Percentiles rank a stretch among this genome's conserved stretches.
Evolutionary conservation across 164 flowering plant species (phyloP).

Genomic region (Platanus orientalis): DNA sequence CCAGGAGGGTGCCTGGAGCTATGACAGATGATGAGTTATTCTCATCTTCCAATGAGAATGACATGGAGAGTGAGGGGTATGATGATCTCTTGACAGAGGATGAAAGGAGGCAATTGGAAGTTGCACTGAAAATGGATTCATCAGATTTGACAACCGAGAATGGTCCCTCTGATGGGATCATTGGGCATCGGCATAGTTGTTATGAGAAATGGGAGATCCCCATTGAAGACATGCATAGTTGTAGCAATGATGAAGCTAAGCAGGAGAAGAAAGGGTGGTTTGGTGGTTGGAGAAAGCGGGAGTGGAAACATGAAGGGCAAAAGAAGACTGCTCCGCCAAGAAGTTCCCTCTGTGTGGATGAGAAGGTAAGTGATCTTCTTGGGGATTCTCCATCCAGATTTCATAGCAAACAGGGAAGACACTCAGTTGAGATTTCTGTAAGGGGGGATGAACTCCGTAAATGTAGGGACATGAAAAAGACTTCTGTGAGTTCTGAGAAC

Average conservation of each 20-base stretch:
- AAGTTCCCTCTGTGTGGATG: conserved; percentile 72
- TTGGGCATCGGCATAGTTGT: conserved; percentile 72
- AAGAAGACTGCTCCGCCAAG: conserved; percentile 61
- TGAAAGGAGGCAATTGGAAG: conserved; percentile 77
- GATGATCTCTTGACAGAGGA: conserved; percentile 72
- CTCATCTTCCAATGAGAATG: conserved; percentile 57
- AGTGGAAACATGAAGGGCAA: conserved; percentile 41
- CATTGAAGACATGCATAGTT: conserved; percentile 45
- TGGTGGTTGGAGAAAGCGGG: conserved; percentile 76
- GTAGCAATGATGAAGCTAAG: conserved; percentile 48
- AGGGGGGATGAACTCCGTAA: conserved; percentile 54
- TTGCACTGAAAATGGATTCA: conserved; percentile 71
- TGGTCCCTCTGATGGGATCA: conserved; percentile 31
- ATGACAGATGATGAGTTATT: conserved; percentile 79
- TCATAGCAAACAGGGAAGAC: conserved; percentile 65
- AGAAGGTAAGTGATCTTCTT: conserved; percentile 72
- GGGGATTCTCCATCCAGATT: conserved; percentile 59
- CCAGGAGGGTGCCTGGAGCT: conserved; percentile 85
- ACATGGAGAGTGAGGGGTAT: conserved; percentile 56
- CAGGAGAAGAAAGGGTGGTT: conserved; percentile 88
- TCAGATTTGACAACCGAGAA: conserved; percentile 35
- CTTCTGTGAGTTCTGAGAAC: conserved; percentile 41
- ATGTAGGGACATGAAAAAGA: conserved; percentile 40
- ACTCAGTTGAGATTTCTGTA: conserved; percentile 57
- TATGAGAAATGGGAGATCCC: conserved; percentile 59